Evolutionary conservation across 805 yeast genomes (phyloP), one percentile per base, ranked within the genome.

Genomic region (Candida berthetii): DNA sequence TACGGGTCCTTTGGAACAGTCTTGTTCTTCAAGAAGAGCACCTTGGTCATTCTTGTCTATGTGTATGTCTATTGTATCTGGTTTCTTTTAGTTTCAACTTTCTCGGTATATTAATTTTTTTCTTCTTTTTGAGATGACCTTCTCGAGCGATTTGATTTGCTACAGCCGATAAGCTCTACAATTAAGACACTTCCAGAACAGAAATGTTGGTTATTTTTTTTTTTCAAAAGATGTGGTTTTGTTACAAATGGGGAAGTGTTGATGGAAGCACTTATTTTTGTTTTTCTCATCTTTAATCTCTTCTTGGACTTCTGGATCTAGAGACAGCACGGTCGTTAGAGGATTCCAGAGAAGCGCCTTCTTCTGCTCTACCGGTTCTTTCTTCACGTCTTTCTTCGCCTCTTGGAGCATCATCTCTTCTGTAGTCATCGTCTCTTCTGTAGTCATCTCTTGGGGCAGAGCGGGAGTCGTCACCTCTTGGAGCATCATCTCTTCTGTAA

Each of bases 1-100:
- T 89, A 88, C 1, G 81, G 80, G 53, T 88, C 96, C 3, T 47
- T 52, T 0, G 91, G 88, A 2, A 66, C 68, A 1, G 93, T 82
- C 46, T 71, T 73, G 58, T 86, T 88, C 64, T 89, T 89, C 43
- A 89, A 58, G 20, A 89, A 61, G 2, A 84, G 57, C 6, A 80
- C 68, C 29, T 57, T 60, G 27, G 41, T 11, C 49, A 48, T 43
- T 36, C 9, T 7, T 7, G 9, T 9, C 25, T 22, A 4, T 24
- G 8, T 6, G 14, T 5, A 11, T 10, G n/a, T n/a, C n/a, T n/a
- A n/a, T n/a, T n/a, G n/a, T n/a, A n/a, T n/a, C n/a, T n/a, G n/a
- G n/a, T n/a, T n/a, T n/a, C n/a, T n/a, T n/a, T n/a, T n/a, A n/a
- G n/a, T n/a, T n/a, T n/a, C n/a, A n/a, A n/a, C n/a, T n/a, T n/a